These are phyloP conservation scores for Xylariaceae sp. DNA, from an alignment of 2,329 filamentous ascomycete species.

Conservation along the genomic window DNA sequence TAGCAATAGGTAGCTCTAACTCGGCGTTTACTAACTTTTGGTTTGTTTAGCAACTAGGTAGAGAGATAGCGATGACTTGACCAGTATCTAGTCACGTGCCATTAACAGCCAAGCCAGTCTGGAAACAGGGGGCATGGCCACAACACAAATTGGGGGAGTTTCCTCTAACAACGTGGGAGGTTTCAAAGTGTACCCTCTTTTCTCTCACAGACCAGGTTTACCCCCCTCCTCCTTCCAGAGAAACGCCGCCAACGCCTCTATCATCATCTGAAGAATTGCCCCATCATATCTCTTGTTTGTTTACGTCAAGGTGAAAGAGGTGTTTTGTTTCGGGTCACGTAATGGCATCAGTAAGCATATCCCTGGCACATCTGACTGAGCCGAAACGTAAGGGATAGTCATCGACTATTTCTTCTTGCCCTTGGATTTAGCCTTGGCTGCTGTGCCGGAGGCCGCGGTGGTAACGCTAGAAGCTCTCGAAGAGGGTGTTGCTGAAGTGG, in stretches of 20 bases:
- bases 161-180: neutral
- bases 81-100: neutral
- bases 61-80: neutral
- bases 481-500: constrained; percentile 67
- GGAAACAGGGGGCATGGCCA: neutral
- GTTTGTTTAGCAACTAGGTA: neutral
- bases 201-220: neutral
- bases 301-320: neutral
- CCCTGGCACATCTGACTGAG: neutral
- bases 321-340: neutral
- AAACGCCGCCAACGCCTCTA: constrained; percentile 16
- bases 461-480: constrained; percentile 86
- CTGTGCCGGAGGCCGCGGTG: constrained; percentile 59
- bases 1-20: no score
- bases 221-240: neutral
- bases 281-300: neutral
- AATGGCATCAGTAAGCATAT: neutral
- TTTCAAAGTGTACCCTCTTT: constrained; percentile 8
- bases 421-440: constrained; percentile 40
- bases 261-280: constrained; percentile 6
- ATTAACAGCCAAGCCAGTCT: neutral
- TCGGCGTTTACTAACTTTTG: no score
- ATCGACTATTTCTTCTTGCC: constrained; percentile 47
- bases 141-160: neutral
- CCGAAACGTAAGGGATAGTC: neutral